These are phyloP conservation scores for Gloeophyllum trabeum DNA, from an alignment of 768 basidiomycete genomes.

Conservation along the genomic window DNA sequence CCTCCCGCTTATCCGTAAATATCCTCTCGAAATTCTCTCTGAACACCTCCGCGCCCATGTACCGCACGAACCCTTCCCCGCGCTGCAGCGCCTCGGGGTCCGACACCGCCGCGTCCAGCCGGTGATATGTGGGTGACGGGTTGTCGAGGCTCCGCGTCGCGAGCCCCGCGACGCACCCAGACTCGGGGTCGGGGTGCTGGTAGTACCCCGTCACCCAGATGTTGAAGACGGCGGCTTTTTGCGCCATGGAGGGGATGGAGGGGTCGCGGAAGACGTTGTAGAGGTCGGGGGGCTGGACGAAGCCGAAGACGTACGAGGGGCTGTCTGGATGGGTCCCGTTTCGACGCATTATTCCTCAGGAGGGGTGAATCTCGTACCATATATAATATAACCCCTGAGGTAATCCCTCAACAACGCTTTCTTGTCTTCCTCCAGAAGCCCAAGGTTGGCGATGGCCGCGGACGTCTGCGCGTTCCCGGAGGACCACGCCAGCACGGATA, in stretches of 20 bases:
- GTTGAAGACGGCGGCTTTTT: neutral
- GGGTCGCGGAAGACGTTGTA: neutral
- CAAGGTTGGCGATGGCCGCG: neutral
- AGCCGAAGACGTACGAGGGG: neutral
- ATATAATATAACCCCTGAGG: neutral
- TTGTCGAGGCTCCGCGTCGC: neutral
- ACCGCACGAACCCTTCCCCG: neutral
- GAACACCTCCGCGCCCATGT: neutral
- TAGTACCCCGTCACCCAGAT: conserved; percentile 1
- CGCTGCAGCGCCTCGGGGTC: neutral
- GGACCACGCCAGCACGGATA: neutral
- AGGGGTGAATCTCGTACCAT: no score
- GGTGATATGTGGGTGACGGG: neutral
- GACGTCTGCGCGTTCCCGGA: neutral
- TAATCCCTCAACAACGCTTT: neutral
- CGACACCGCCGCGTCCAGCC: neutral
- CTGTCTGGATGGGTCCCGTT: neutral
- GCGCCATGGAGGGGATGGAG: neutral
- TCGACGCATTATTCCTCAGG: no score
- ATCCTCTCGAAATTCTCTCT: neutral
- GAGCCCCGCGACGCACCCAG: neutral
- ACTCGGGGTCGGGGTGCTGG: neutral
- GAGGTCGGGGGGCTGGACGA: neutral
- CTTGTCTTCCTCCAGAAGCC: neutral
- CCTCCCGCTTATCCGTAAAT: neutral